Percentiles rank a stretch among this genome's conserved stretches.
Conservation (phyloP, 2,329 filamentous ascomycete genomes). For the Alternaria consortialis region DNA sequence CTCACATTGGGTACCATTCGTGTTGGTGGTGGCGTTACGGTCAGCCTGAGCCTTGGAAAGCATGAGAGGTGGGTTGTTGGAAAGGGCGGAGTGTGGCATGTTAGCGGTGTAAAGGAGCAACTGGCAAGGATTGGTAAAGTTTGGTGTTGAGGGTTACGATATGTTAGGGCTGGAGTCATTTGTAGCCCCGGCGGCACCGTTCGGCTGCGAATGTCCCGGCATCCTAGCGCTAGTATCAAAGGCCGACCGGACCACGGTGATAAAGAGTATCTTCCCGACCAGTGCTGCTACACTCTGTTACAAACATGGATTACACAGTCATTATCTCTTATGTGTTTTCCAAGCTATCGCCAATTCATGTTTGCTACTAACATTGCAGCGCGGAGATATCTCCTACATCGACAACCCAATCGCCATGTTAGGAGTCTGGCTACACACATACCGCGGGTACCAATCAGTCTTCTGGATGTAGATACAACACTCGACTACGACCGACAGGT, state of each 20-base stretch:
- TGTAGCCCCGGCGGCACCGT: neutral
- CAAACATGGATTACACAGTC: neutral
- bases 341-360: neutral
- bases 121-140: neutral
- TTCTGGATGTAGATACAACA: constrained; percentile 14
- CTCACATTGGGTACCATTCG: constrained; percentile 20
- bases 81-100: neutral
- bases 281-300: neutral
- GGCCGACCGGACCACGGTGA: neutral
- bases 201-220: neutral
- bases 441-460: constrained; percentile 23
- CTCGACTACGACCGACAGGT: constrained; percentile 22
- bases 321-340: neutral
- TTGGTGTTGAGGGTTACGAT: neutral
- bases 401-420: neutral
- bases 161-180: neutral
- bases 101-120: constrained; percentile 9
- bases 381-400: neutral
- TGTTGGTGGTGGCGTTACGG: constrained; percentile 22
- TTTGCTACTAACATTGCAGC: neutral
- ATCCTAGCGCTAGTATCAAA: neutral
- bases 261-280: neutral
- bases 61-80: neutral
- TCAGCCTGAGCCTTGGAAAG: constrained; percentile 16
- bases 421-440: constrained; percentile 13